Conservation (phyloP, 345 rosid genomes). For the Salix arbutifolia region DNA sequence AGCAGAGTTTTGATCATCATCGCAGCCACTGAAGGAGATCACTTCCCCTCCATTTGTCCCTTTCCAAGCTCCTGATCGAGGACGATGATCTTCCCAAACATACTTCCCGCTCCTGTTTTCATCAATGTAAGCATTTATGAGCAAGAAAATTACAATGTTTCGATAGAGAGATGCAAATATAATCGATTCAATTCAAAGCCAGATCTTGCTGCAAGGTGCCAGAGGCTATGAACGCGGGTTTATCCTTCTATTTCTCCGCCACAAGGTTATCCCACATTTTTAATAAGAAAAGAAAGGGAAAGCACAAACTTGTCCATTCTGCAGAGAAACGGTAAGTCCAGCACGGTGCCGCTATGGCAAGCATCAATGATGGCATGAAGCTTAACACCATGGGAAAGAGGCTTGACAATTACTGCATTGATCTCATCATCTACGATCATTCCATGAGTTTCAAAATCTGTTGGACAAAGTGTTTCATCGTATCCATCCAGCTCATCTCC, state of each 20-base stretch:
- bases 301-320: constrained; percentile 69
- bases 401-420: constrained; percentile 66
- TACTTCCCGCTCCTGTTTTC: constrained; percentile 48
- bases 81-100: constrained; percentile 81
- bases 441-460: constrained; percentile 64
- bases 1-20: constrained; percentile 75
- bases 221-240: neutral
- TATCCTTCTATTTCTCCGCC: neutral
- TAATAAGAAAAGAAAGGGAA: neutral
- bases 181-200: neutral
- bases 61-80: constrained; percentile 74
- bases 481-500: constrained; percentile 84
- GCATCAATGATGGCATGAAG: constrained; percentile 92
- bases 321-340: constrained; percentile 81
- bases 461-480: constrained; percentile 84
- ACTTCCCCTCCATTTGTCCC: constrained; percentile 92
- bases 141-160: neutral
- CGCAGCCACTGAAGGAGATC: constrained; percentile 85
- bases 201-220: neutral
- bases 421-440: constrained; percentile 87
- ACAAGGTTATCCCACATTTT: neutral
- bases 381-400: constrained; percentile 73
- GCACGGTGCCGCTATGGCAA: constrained; percentile 85
- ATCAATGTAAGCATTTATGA: neutral
- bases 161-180: neutral